These are phyloP conservation scores for Aspergillus pseudoviridinutans DNA, from an alignment of 2,329 filamentous ascomycete species.

Conservation along the genomic window DNA sequence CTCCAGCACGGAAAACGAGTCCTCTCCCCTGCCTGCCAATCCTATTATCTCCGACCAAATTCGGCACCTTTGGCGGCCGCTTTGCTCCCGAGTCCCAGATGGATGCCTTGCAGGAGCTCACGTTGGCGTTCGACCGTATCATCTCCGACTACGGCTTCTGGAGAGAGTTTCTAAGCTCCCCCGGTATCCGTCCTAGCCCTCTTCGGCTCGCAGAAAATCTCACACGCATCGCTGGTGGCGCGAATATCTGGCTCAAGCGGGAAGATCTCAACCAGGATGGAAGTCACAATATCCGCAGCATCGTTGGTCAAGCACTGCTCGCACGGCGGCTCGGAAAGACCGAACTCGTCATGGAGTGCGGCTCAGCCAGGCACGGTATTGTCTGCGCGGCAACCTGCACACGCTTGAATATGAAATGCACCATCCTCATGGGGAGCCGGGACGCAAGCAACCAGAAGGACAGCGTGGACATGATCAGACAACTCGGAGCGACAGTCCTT, in stretches of 20 bases:
- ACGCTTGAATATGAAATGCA: slow-evolving; percentile 94
- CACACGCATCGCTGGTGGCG: slow-evolving; percentile 14
- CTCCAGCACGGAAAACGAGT: slow-evolving; percentile 11
- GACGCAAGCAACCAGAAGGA: slow-evolving; percentile 89
- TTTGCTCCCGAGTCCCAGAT: slow-evolving; percentile 27
- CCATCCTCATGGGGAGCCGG: slow-evolving; percentile 94
- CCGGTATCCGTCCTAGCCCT: slow-evolving; percentile 15
- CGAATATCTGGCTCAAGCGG: slow-evolving; percentile 24
- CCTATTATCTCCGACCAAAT: slow-evolving; percentile 8
- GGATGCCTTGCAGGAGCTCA: slow-evolving; percentile 22
- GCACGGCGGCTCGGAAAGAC: slow-evolving; percentile 82
- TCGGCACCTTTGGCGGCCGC: slow-evolving; percentile 24
- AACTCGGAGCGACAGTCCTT: slow-evolving; percentile 84
- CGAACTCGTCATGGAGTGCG: slow-evolving; percentile 94
- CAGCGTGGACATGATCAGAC: slow-evolving; percentile 93
- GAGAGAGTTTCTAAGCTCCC: slow-evolving; percentile 20
- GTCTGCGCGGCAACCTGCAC: slow-evolving; percentile 92
- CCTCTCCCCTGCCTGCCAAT: slow-evolving; percentile 7
- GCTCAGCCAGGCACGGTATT: slow-evolving; percentile 90
- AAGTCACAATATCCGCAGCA: slow-evolving; percentile 21
- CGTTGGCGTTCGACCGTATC: slow-evolving; percentile 20
- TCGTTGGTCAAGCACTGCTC: slow-evolving; percentile 65
- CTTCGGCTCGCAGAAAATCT: slow-evolving; percentile 17
- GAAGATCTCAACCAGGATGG: slow-evolving; percentile 22
- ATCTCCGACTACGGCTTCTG: slow-evolving; percentile 24